Evolutionary conservation across 257 asterid species (phyloP).

Genomic region (Scutellaria minor): DNA sequence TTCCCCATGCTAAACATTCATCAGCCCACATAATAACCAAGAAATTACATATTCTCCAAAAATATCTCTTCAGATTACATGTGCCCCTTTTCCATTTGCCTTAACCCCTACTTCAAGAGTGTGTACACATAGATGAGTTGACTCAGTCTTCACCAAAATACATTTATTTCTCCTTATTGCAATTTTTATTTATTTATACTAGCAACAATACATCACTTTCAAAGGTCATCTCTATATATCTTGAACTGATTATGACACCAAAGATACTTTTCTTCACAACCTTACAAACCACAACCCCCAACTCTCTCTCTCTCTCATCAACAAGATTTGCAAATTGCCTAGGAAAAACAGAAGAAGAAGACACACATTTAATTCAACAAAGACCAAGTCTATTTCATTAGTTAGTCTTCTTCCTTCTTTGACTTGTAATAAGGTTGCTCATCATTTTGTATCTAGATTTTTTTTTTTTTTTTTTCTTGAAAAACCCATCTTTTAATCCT

Average conservation of each 20-base stretch:
- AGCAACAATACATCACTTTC: conserved; percentile 33
- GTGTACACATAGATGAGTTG: background rate
- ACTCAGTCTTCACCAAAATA: conserved; percentile 15
- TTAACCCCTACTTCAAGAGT: background rate
- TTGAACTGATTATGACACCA: conserved; percentile 36
- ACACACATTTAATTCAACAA: conserved; percentile 32
- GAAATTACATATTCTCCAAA: background rate
- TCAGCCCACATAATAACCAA: background rate
- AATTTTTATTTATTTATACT: background rate
- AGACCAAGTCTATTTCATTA: conserved; percentile 40
- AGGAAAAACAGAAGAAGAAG: background rate
- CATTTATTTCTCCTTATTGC: no score
- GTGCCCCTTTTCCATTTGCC: conserved; percentile 27
- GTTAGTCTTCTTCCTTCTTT: conserved; percentile 31
- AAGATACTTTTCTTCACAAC: conserved; percentile 41
- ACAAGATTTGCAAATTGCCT: conserved; percentile 13
- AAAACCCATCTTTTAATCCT: background rate
- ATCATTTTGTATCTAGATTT: background rate
- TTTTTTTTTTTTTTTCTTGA: background rate
- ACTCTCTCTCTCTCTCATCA: background rate
- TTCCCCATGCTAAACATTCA: background rate
- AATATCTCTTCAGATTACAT: background rate
- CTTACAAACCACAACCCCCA: conserved; percentile 40
- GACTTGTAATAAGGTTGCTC: background rate
- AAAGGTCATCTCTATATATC: background rate